Evolutionary conservation across 2,329 filamentous ascomycete species (phyloP).

Genomic region (Onygenales sp.): DNA sequence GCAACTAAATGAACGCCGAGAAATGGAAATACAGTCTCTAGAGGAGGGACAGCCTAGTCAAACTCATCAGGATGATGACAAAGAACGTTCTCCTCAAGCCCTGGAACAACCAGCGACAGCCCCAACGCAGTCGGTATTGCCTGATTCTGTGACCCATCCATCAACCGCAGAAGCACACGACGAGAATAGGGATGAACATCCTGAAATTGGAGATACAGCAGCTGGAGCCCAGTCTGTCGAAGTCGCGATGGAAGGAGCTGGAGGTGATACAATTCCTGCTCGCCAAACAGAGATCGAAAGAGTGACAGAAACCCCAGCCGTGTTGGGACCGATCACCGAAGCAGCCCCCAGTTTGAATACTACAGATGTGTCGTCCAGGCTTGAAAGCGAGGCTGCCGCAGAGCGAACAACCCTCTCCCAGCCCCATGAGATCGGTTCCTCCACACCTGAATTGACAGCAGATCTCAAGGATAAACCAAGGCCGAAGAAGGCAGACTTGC

Average conservation of each 20-base stretch:
- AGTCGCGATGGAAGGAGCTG: no score
- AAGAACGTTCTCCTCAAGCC: no score
- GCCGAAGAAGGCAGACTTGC: constrained; percentile 6
- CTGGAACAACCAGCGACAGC: background rate
- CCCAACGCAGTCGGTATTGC: background rate
- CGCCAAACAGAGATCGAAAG: no score
- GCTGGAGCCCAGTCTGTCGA: background rate
- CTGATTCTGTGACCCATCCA: background rate
- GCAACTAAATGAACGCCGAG: background rate
- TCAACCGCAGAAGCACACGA: background rate
- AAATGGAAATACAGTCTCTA: background rate
- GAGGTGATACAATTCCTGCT: no score
- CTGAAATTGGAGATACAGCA: background rate
- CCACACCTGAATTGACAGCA: background rate
- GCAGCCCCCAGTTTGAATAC: background rate
- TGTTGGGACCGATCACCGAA: no score
- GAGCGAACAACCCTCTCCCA: background rate
- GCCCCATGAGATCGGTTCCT: background rate
- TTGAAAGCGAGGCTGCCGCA: background rate
- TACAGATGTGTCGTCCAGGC: background rate
- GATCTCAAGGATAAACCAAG: constrained; percentile 1
- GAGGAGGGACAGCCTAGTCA: no score
- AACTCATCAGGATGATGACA: no score
- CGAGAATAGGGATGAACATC: background rate
- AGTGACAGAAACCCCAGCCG: no score